Base-by-base conservation (phyloP, 768 basidiomycete species). In the Mycena amicta region DNA sequence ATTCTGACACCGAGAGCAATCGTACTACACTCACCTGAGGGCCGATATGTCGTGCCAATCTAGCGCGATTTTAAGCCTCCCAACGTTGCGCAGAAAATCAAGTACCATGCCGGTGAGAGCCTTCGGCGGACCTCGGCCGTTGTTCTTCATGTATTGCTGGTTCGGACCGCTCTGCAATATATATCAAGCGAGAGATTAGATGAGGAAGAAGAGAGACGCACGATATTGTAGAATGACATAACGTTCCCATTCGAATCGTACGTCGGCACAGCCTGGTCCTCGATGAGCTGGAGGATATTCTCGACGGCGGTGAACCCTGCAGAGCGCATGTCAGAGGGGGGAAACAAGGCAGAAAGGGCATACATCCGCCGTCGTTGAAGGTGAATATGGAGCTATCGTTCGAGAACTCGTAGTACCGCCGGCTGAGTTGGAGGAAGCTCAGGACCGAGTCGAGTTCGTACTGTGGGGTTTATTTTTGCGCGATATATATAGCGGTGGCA, bases 391-490 rank as follows among this genome's bases (percentile, higher is more conserved):
- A 79, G 0, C 66, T 46, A 54, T 84, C 83, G 2, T 74, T 72
- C 8, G 83, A 83, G 43, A 71, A 75, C 59, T 80, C 70, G 53
- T 77, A 83, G 67, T 82, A 84, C 2, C 72, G 74, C 26, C 78
- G 60, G 5, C 83, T 84, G 23, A 84, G 71, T 67, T 84, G 84
- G 58, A 84, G 68, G 72, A 84, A 84, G 26, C 80, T 74, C 39
- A 80, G 81, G 1, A 84, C 63, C 4, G 82, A 83, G 59, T 84
- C 83, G 40, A 84, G 68, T 60, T 84, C 83, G 54, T 83, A 84
- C 33, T 37, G n/a, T n/a, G n/a, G n/a, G n/a, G n/a, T n/a, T n/a
- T n/a, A n/a, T n/a, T n/a, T n/a, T n/a, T n/a, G n/a, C n/a, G n/a
- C n/a, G n/a, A n/a, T n/a, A n/a, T n/a, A n/a, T n/a, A n/a, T n/a